phyloP scores from a whole-genome alignment of 2,329 filamentous ascomycete species.

The Fusarium dimerum region DNA sequence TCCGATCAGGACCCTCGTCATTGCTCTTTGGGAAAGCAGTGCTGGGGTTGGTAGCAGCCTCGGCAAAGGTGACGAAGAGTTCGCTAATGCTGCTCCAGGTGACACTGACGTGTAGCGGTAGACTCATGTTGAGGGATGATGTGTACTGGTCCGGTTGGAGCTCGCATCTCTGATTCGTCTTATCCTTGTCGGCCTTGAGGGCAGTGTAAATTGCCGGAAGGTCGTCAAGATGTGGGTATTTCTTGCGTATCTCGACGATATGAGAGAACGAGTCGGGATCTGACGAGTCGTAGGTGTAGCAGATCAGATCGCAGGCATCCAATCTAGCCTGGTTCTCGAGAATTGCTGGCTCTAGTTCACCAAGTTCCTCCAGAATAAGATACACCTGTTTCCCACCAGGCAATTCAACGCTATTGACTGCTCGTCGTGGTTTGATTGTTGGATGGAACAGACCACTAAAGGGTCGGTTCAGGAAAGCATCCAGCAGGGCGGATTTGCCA shows the following conservation, averaged over 20 bases:
- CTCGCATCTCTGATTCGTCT: conserved; percentile 92
- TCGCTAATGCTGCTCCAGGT: conserved; percentile 94
- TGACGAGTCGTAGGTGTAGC: conserved; percentile 95
- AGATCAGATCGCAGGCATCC: conserved; percentile 89
- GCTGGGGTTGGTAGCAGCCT: conserved; percentile 87
- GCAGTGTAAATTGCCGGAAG: conserved; percentile 90
- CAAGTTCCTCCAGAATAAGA: conserved; percentile 91
- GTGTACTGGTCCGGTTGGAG: conserved; percentile 92
- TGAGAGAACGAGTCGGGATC: conserved; percentile 95
- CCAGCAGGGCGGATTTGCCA: conserved; percentile 88
- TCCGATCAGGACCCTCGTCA: conserved; percentile 80
- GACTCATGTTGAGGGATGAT: conserved; percentile 78
- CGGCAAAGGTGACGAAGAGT: conserved; percentile 87
- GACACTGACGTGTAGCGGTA: conserved; percentile 90
- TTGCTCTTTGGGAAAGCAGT: conserved; percentile 87
- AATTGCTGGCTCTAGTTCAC: conserved; percentile 92
- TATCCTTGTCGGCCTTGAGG: conserved; percentile 92
- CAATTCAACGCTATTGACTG: conserved; percentile 94
- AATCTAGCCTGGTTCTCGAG: conserved; percentile 89
- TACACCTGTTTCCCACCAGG: conserved; percentile 97
- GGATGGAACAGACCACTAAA: conserved; percentile 85
- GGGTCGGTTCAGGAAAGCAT: conserved; percentile 86
- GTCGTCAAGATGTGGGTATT: conserved; percentile 82
- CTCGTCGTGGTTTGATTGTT: conserved; percentile 90
- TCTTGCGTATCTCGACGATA: conserved; percentile 77